Evolutionary conservation across 257 asterid species (phyloP).

Genomic region (Solanum ahanhuiri): DNA sequence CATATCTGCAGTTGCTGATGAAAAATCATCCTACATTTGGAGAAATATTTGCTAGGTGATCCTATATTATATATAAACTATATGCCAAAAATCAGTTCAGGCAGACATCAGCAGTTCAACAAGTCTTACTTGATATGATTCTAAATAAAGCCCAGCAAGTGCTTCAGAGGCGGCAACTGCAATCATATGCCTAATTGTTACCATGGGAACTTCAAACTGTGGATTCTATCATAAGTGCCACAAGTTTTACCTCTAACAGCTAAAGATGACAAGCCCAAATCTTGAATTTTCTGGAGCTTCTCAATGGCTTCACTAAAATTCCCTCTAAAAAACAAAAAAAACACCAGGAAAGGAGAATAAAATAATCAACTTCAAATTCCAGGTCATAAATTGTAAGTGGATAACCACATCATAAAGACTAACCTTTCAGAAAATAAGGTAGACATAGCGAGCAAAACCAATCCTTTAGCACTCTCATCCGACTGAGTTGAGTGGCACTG

Average conservation of each 20-base stretch:
- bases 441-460: constrained; percentile 71
- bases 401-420: background rate
- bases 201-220: background rate
- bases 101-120: background rate
- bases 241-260: constrained; percentile 54
- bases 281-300: constrained; percentile 53
- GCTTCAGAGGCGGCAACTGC: constrained; percentile 96
- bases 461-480: constrained; percentile 69
- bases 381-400: background rate
- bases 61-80: background rate
- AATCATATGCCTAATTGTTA: constrained; percentile 4
- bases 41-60: background rate
- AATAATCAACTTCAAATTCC: background rate
- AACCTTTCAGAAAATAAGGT: constrained; percentile 73
- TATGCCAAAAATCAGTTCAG: background rate
- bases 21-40: constrained; percentile 54
- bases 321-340: constrained; percentile 26
- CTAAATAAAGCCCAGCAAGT: constrained; percentile 63
- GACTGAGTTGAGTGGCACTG: constrained; percentile 72
- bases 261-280: constrained; percentile 39
- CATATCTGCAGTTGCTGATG: constrained; percentile 40
- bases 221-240: background rate
- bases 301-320: constrained; percentile 63
- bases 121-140: constrained; percentile 41
- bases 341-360: background rate